Conservation (phyloP, 2,329 filamentous ascomycete genomes). For the Curvularia hawaiiensis region DNA sequence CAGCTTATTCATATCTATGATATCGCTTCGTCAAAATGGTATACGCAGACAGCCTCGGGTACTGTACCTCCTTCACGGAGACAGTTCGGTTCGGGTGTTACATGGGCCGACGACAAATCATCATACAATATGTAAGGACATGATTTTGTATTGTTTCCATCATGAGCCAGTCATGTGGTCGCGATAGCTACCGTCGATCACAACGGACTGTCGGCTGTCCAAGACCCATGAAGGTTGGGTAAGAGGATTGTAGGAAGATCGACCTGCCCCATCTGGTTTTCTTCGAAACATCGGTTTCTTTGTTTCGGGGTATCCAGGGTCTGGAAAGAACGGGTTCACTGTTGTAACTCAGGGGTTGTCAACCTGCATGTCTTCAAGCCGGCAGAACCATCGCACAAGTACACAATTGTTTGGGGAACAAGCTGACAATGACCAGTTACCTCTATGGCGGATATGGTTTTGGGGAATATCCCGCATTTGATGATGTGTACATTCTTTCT, state of each 20-base stretch:
- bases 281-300: not conserved
- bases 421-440: conserved; percentile 52
- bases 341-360: not conserved
- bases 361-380: not conserved
- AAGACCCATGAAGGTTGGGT: not conserved
- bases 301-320: not conserved
- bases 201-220: not conserved
- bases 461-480: conserved; percentile 58
- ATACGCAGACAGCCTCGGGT: conserved; percentile 62
- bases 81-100: conserved; percentile 66
- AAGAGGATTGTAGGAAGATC: not conserved
- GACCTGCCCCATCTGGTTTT: not conserved
- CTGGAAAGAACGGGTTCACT: not conserved
- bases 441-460: conserved; percentile 64
- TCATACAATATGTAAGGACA: conserved; percentile 66
- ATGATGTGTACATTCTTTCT: conserved; percentile 67
- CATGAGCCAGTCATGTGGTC: not conserved
- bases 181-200: not conserved
- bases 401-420: not conserved
- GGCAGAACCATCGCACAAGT: not conserved
- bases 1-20: conserved; percentile 65
- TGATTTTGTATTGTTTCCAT: not conserved
- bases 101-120: conserved; percentile 63
- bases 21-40: conserved; percentile 64
- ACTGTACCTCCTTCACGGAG: conserved; percentile 58